Evolutionary conservation across 2,329 filamentous ascomycete species (phyloP).

Genomic region (Aureobasidium sp.): DNA sequence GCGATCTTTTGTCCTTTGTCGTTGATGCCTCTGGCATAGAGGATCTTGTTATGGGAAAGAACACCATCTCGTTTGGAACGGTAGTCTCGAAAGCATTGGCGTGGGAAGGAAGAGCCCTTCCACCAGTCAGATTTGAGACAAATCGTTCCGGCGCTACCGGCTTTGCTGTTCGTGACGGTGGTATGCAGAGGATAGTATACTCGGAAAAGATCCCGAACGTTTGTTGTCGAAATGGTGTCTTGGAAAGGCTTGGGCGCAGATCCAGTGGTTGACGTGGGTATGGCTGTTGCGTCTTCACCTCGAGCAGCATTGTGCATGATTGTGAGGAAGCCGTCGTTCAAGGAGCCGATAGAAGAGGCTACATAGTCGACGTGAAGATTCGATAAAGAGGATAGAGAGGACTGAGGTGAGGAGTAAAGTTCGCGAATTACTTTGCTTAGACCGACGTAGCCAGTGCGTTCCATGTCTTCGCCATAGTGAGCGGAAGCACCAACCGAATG

Average conservation of each 20-base stretch:
- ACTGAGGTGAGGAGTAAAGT: slow-evolving; percentile 40
- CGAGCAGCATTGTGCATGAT: slow-evolving; percentile 52
- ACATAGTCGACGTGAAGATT: slow-evolving; percentile 66
- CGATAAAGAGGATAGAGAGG: slow-evolving; percentile 43
- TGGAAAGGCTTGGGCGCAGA: slow-evolving; percentile 19
- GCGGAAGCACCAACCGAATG: slow-evolving; percentile 56
- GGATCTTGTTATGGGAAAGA: slow-evolving; percentile 76
- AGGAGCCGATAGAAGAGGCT: slow-evolving; percentile 71
- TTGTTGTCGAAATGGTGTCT: slow-evolving; percentile 22
- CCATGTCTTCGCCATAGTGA: slow-evolving; percentile 30
- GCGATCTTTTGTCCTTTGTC: slow-evolving; percentile 37
- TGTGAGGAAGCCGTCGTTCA: slow-evolving; percentile 62
- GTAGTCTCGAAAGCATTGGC: slow-evolving; percentile 65
- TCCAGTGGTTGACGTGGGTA: not conserved
- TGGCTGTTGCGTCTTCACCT: slow-evolving; percentile 34
- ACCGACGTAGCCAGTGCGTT: slow-evolving; percentile 64
- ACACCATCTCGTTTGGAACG: slow-evolving; percentile 63
- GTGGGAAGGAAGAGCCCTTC: slow-evolving; percentile 61
- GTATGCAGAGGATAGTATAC: slow-evolving; percentile 74
- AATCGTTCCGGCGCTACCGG: slow-evolving; percentile 65
- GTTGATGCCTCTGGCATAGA: slow-evolving; percentile 40
- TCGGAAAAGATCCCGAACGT: slow-evolving; percentile 51
- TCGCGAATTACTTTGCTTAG: slow-evolving; percentile 59
- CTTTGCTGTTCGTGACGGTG: slow-evolving; percentile 43
- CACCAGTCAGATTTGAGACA: slow-evolving; percentile 71